These are phyloP conservation scores for Leishmania gerbilli DNA, from an alignment of 208 protist genomes.

Conservation along the genomic window DNA sequence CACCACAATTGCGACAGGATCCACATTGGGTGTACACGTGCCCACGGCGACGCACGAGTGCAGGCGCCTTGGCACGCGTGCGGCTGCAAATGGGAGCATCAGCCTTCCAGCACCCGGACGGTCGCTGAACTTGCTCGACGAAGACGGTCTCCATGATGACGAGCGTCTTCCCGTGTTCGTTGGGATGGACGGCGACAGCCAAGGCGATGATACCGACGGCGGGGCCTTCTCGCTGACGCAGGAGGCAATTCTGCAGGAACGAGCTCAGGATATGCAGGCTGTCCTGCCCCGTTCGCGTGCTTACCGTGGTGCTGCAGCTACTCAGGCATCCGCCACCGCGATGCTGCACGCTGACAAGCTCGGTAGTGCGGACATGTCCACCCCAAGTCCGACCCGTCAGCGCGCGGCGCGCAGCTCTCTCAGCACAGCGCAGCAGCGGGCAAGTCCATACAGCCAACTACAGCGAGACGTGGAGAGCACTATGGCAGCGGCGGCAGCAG, in stretches of 20 bases:
- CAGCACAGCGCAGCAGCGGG: slow-evolving; percentile 2
- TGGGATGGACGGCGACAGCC: neutral
- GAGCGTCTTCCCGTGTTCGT: slow-evolving; percentile 27
- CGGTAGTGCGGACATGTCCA: neutral
- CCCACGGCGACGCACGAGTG: slow-evolving; percentile 13
- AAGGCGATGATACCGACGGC: neutral
- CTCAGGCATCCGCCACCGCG: neutral
- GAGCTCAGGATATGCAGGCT: slow-evolving; percentile 17
- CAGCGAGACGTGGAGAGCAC: slow-evolving; percentile 23
- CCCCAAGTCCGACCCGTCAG: slow-evolving; percentile 6
- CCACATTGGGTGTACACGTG: neutral
- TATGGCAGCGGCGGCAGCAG: neutral
- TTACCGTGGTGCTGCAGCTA: slow-evolving; percentile 2
- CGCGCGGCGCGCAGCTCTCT: slow-evolving; percentile 2
- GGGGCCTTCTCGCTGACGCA: slow-evolving; percentile 31
- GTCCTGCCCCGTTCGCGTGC: slow-evolving; percentile 16
- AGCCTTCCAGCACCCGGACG: slow-evolving; percentile 20
- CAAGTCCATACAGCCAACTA: slow-evolving; percentile 35
- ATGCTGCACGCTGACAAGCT: neutral
- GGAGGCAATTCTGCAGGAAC: slow-evolving; percentile 35
- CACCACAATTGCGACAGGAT: neutral
- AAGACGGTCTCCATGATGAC: slow-evolving; percentile 31
- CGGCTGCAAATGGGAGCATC: slow-evolving; percentile 14
- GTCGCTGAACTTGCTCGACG: slow-evolving; percentile 35
- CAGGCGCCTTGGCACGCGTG: slow-evolving; percentile 15